These are phyloP conservation scores for Cyberlindnera mycetangii DNA, from an alignment of 805 yeast species.

Conservation along the genomic window DNA sequence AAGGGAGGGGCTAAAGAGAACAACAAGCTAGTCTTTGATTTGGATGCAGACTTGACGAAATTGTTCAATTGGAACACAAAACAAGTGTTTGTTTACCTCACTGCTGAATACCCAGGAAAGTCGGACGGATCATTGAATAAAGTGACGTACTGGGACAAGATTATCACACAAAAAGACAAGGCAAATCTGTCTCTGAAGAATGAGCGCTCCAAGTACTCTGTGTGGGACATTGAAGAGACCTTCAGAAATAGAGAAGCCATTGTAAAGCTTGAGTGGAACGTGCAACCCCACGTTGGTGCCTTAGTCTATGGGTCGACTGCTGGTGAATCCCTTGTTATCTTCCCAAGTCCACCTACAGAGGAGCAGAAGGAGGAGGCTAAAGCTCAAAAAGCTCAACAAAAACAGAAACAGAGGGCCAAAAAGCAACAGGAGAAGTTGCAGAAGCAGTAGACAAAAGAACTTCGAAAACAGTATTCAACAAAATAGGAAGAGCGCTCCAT, in stretches of 20 bases:
- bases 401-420: neutral
- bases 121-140: constrained; percentile 46
- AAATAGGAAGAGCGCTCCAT: no score
- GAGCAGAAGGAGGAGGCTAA: constrained; percentile 12
- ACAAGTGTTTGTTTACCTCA: constrained; percentile 87
- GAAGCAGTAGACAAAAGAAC: neutral
- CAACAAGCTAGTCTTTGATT: constrained; percentile 65
- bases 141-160: constrained; percentile 89
- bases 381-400: constrained; percentile 13
- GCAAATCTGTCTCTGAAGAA: constrained; percentile 54
- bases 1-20: constrained; percentile 74
- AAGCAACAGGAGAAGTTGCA: neutral
- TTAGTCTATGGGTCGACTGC: constrained; percentile 61
- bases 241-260: constrained; percentile 62
- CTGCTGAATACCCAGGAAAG: constrained; percentile 67
- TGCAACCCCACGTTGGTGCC: constrained; percentile 89
- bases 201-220: constrained; percentile 70
- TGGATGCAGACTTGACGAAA: constrained; percentile 69
- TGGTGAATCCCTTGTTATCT: constrained; percentile 24
- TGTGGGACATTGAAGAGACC: constrained; percentile 74
- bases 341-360: constrained; percentile 18
- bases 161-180: constrained; percentile 54
- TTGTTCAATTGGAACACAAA: constrained; percentile 96
- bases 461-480: no score
- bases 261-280: constrained; percentile 79